Percentiles rank a stretch among this genome's conserved stretches.
Conservation (phyloP, 176 grass and related monocot genomes). For the Oryza coarctata region DNA sequence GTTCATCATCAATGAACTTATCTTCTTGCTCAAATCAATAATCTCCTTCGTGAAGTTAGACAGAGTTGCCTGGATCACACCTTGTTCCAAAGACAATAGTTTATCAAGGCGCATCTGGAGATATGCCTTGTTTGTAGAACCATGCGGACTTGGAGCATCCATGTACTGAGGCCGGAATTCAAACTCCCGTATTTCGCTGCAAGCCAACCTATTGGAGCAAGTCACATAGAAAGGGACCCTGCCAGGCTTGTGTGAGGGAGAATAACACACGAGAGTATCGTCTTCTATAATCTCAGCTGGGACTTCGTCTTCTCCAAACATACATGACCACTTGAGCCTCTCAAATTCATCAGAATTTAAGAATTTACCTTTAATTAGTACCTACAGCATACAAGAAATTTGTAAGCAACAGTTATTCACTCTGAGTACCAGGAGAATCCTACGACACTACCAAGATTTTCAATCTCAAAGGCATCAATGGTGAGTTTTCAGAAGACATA, state of each 20-base stretch:
- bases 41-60: constrained; percentile 53
- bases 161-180: constrained; percentile 68
- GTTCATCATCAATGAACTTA: constrained; percentile 63
- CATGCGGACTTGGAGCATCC: constrained; percentile 59
- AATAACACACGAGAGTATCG: constrained; percentile 63
- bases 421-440: not conserved
- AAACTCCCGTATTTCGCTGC: constrained; percentile 94
- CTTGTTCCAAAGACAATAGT: constrained; percentile 56
- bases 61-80: constrained; percentile 43
- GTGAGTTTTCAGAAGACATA: constrained; percentile 34
- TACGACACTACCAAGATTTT: constrained; percentile 8
- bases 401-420: constrained; percentile 20
- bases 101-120: constrained; percentile 72
- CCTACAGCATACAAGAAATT: constrained; percentile 53
- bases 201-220: constrained; percentile 79
- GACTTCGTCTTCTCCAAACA: constrained; percentile 98
- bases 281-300: constrained; percentile 56
- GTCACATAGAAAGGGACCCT: constrained; percentile 95
- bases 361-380: constrained; percentile 71
- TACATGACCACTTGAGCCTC: constrained; percentile 84
- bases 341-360: constrained; percentile 47
- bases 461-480: not conserved
- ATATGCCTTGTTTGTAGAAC: constrained; percentile 52
- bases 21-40: constrained; percentile 70
- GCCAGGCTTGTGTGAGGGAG: constrained; percentile 59